Conservation (phyloP, 2,329 filamentous ascomycete species). For the Berkeleyomyces rouxiae region DNA sequence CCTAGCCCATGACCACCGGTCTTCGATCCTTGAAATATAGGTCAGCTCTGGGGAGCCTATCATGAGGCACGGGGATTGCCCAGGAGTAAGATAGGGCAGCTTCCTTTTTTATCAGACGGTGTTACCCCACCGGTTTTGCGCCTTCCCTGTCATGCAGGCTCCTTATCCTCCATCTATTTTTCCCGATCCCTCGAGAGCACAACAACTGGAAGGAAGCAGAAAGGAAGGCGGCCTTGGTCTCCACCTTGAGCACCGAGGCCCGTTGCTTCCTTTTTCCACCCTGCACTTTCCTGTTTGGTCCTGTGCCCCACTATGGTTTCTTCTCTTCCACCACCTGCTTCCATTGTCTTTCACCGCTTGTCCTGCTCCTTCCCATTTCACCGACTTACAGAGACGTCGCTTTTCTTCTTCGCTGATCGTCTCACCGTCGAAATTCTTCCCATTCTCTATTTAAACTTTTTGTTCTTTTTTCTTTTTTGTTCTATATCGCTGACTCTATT, state of each 20-base stretch:
- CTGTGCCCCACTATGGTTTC: not conserved
- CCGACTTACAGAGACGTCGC: not conserved
- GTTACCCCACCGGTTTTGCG: not conserved
- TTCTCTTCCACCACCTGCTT: not conserved
- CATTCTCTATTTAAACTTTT: not conserved
- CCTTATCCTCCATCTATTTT: not conserved
- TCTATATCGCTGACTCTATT: not conserved
- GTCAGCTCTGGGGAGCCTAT: not conserved
- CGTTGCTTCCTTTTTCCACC: not conserved
- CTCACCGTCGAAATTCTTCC: not conserved
- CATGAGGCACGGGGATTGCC: not conserved
- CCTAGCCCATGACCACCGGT: no score
- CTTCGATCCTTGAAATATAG: no score
- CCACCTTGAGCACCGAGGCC: not conserved
- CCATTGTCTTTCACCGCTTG: constrained; percentile 2
- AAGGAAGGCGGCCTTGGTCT: not conserved
- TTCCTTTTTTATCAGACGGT: not conserved
- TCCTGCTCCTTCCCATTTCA: not conserved
- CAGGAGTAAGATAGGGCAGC: not conserved
- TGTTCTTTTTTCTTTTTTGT: not conserved
- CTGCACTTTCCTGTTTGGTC: not conserved
- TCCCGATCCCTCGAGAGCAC: not conserved
- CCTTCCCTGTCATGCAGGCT: not conserved
- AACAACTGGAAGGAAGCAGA: not conserved
- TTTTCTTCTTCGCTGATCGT: not conserved